phyloP scores from a whole-genome alignment of 2,329 filamentous ascomycete genomes.

The Fusarium azukiicola region DNA sequence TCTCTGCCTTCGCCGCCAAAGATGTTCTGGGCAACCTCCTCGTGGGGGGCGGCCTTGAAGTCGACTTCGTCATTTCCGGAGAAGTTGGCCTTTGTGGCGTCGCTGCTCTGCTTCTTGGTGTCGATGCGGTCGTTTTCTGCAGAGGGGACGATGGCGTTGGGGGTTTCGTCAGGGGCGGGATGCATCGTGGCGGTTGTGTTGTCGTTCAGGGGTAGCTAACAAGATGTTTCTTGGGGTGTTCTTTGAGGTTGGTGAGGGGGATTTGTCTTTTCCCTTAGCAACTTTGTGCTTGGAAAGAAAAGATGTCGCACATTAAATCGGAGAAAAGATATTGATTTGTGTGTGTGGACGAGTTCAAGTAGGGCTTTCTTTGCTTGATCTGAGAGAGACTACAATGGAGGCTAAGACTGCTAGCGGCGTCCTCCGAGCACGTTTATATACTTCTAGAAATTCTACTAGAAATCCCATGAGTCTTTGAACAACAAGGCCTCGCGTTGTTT shows the following conservation, averaged over 20 bases:
- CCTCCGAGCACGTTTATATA: neutral
- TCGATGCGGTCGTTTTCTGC: neutral
- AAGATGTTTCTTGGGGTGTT: neutral
- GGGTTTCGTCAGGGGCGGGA: neutral
- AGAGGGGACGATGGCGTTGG: neutral
- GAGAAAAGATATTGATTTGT: neutral
- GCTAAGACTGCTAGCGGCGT: neutral
- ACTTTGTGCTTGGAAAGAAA: neutral
- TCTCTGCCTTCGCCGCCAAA: constrained; percentile 32
- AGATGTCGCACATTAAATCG: neutral
- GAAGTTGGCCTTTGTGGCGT: neutral
- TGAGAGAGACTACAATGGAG: neutral
- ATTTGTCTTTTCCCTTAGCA: neutral
- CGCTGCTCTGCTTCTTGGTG: neutral
- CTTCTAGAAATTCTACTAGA: constrained; percentile 3
- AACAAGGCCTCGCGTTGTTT: neutral
- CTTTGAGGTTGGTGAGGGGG: neutral
- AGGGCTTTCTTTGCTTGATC: neutral
- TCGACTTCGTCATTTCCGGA: constrained; percentile 9
- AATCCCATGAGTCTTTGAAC: neutral
- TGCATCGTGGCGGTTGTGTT: constrained; percentile 1
- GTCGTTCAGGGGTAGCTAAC: neutral
- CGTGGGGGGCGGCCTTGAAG: constrained; percentile 16
- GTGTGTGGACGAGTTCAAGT: neutral
- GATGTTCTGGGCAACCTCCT: constrained; percentile 18